Conservation (phyloP, 768 basidiomycete species). For the Boletus rubroflammeus region DNA sequence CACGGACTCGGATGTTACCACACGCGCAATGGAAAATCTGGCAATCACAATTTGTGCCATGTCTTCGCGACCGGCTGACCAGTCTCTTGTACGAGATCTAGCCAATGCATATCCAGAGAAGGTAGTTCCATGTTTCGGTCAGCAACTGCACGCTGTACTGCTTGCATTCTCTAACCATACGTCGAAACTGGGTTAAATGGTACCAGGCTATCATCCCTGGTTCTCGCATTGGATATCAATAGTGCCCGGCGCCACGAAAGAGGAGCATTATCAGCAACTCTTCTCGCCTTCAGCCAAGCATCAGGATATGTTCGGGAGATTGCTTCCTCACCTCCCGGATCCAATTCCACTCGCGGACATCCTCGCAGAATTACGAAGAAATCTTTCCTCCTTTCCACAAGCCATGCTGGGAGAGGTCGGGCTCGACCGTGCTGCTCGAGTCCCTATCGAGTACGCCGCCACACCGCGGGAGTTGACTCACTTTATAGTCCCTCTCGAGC, state of each 20-base stretch:
- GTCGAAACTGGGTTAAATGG: constrained; percentile 7
- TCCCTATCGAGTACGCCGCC: constrained; percentile 56
- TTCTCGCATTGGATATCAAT: constrained; percentile 76
- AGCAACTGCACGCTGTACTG: constrained; percentile 28
- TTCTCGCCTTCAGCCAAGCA: constrained; percentile 47
- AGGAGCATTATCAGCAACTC: constrained; percentile 70
- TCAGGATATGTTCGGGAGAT: constrained; percentile 44
- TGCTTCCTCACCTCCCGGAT: constrained; percentile 68
- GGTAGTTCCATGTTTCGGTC: constrained; percentile 88
- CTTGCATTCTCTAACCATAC: constrained; percentile 8
- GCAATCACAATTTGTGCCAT: constrained; percentile 79
- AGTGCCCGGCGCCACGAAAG: constrained; percentile 44
- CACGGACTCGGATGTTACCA: constrained; percentile 61
- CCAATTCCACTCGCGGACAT: constrained; percentile 62
- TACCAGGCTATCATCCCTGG: constrained; percentile 92
- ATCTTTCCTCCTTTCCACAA: constrained; percentile 57
- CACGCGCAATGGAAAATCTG: constrained; percentile 50
- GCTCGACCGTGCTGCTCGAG: constrained; percentile 74
- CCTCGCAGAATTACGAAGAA: constrained; percentile 52
- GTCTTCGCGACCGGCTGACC: constrained; percentile 66
- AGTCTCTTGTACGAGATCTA: constrained; percentile 63
- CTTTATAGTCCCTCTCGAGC: constrained; percentile 74
- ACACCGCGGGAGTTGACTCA: constrained; percentile 59
- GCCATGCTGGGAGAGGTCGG: constrained; percentile 95
- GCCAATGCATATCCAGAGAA: constrained; percentile 58